Base-by-base conservation (phyloP, 805 yeast species). In the Teunomyces stri region DNA sequence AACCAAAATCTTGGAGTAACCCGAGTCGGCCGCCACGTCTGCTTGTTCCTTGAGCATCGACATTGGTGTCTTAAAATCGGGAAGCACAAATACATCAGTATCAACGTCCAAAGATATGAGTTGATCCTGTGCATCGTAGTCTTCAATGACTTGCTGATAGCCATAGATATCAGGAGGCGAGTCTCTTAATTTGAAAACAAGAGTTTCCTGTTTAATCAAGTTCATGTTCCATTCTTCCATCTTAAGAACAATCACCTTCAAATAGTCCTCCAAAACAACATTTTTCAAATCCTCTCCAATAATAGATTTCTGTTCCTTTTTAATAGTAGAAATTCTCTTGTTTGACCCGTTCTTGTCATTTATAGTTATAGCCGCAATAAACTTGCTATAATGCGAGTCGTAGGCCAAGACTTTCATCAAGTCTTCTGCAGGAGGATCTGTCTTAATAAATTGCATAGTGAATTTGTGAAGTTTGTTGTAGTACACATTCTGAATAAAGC, bases 41-140 rank as follows among this genome's bases (percentile, higher is more conserved):
- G 89, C 84, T 63, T 90, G 96, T 60, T 89, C 96, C n/a, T 85
- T 83, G 48, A 89, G 80, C 84, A 89, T 85, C 51, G 87, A 81
- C 62, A 87, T 83, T 25, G 90, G 84, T 4, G 86, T 84, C 50
- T 82, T 85, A 45, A 89, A 86, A 46, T 89, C 94, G 46, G 89
- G 89, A 46, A 89, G 68, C 21, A 84, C 89, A 43, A 74, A 74
- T 2, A 70, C 74, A 12, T 79, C 70, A 11, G 81, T 79, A 48
- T 63, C 69, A 27, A 68, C 61, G 21, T 67, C 74, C 22, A 64
- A 45, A 43, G 53, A 56, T 6, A 70, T 50, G 4, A 65, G 43
- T 37, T 70, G 65, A 47, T 70, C 74, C 33, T 54, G 58, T 16
- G 58, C 63, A 52, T 69, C 75, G 36, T 66, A 65, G 50, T 72